Evolutionary conservation across 768 basidiomycete species (phyloP).

Genomic region (Suillus americanus): DNA sequence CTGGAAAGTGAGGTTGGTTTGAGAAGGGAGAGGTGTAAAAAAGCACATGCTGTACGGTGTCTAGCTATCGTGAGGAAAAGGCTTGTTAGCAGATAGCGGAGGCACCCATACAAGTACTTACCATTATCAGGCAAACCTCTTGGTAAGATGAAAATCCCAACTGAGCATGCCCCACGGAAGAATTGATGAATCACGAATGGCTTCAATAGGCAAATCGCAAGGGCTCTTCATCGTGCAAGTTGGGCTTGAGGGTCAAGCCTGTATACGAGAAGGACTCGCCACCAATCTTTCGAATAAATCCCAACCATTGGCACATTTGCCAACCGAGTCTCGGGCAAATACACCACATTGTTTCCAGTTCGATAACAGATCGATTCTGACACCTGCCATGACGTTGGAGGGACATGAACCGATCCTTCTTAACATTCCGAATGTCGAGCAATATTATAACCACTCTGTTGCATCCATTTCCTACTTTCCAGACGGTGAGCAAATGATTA

Average conservation of each 20-base stretch:
- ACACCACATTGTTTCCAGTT: background rate
- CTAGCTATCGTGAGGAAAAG: too few relatives aligned
- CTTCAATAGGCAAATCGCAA: too few relatives aligned
- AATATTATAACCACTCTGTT: background rate
- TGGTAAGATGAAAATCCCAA: too few relatives aligned
- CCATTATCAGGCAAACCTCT: too few relatives aligned
- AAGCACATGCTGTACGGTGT: too few relatives aligned
- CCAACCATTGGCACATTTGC: background rate
- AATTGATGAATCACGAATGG: too few relatives aligned
- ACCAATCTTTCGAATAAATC: background rate
- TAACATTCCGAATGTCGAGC: background rate
- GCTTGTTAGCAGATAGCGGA: too few relatives aligned
- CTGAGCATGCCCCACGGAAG: too few relatives aligned
- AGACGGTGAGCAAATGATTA: slow-evolving; percentile 2
- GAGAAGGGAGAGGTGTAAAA: too few relatives aligned
- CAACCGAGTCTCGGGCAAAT: background rate
- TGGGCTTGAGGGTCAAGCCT: background rate
- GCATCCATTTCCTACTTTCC: slow-evolving; percentile 2
- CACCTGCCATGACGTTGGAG: background rate
- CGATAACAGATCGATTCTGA: background rate
- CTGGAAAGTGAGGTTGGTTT: too few relatives aligned
- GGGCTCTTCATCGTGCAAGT: background rate
- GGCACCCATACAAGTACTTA: too few relatives aligned
- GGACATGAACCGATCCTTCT: background rate
- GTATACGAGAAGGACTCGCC: background rate